Evolutionary conservation across 805 yeast genomes (phyloP).

Genomic region (Candida manassasensis): DNA sequence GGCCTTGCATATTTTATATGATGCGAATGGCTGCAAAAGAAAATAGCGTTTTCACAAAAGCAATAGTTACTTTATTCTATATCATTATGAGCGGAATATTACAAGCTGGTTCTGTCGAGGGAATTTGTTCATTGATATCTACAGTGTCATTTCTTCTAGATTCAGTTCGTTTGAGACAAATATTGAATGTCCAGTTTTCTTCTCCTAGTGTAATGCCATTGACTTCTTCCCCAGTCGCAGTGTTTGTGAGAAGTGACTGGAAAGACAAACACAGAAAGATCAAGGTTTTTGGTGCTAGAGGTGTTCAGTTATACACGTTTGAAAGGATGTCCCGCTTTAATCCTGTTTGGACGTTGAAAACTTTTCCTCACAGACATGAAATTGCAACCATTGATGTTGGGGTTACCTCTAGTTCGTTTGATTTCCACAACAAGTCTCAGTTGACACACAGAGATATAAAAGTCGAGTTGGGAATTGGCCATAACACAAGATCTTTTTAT

Average conservation of each 20-base stretch:
- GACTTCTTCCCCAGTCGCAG: constrained; percentile 34
- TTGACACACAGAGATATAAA: constrained; percentile 42
- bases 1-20: too few relatives aligned
- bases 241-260: constrained; percentile 47
- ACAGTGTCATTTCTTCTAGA: constrained; percentile 40
- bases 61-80: not conserved
- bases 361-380: constrained; percentile 41
- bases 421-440: constrained; percentile 44
- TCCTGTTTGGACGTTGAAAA: constrained; percentile 50
- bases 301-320: constrained; percentile 43
- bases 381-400: constrained; percentile 51
- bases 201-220: constrained; percentile 40
- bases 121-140: constrained; percentile 36
- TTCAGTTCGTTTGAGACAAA: constrained; percentile 34
- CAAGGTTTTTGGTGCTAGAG: constrained; percentile 44
- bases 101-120: constrained; percentile 46
- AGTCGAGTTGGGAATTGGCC: constrained; percentile 33
- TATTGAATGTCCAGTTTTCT: constrained; percentile 34
- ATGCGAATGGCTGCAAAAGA: constrained; percentile 4
- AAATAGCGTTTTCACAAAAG: not conserved
- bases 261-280: constrained; percentile 40
- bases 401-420: constrained; percentile 39
- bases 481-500: constrained; percentile 44
- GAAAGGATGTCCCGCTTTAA: constrained; percentile 45
- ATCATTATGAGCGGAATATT: constrained; percentile 24